Conservation (phyloP, 1,139 yeast genomes). For the Candida labiduridarum region DNA sequence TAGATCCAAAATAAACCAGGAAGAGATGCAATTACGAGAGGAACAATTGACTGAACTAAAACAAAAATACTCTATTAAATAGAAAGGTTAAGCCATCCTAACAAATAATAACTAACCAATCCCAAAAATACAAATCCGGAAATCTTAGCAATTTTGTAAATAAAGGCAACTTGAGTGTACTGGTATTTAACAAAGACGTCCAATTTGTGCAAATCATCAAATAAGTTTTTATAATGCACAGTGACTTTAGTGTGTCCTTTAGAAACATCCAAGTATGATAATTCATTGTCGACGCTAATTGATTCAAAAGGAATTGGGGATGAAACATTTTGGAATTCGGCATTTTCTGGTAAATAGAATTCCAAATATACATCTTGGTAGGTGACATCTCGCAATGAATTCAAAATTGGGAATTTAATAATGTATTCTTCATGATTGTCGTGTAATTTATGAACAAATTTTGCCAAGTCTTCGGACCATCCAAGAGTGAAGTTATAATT, state of each 20-base stretch:
- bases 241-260: conserved; percentile 82
- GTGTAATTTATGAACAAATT: conserved; percentile 49
- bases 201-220: conserved; percentile 67
- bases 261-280: conserved; percentile 74
- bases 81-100: conserved; percentile 42
- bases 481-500: conserved; percentile 93
- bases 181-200: conserved; percentile 65
- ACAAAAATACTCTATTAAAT: conserved; percentile 19
- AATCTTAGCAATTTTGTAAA: conserved; percentile 68
- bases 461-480: conserved; percentile 67
- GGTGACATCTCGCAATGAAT: conserved; percentile 68
- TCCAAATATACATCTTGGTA: conserved; percentile 65
- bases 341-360: conserved; percentile 87
- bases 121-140: conserved; percentile 66
- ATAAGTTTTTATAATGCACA: conserved; percentile 59
- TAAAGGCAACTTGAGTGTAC: conserved; percentile 54
- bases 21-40: conserved; percentile 12
- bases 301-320: conserved; percentile 54
- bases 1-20: conserved; percentile 25
- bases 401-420: conserved; percentile 69
- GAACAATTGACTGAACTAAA: conserved; percentile 13
- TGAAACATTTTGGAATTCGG: conserved; percentile 60
- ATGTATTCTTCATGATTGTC: conserved; percentile 56
- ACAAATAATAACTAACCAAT: conserved; percentile 57
- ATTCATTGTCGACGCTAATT: conserved; percentile 43